Conservation (phyloP, 1,139 yeast genomes). For the Entelexis sorbosivorans region DNA sequence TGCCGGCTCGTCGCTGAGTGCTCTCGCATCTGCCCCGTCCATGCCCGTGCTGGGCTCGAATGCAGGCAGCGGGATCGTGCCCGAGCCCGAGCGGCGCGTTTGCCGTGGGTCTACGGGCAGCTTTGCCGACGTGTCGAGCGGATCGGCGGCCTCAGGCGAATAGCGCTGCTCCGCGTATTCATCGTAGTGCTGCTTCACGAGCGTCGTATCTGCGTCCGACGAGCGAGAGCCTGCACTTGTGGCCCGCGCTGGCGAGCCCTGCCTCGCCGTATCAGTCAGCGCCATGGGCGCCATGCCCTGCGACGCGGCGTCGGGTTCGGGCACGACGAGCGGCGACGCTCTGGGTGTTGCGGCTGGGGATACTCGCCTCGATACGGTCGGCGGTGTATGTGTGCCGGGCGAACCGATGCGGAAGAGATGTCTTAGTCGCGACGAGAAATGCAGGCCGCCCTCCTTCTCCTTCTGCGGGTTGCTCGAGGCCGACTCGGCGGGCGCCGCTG, state of each 20-base stretch:
- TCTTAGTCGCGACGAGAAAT: background rate
- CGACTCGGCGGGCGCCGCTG: background rate
- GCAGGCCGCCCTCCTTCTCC: conserved; percentile 1
- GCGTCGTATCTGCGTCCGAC: background rate
- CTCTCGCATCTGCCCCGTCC: background rate
- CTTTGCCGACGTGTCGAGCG: background rate
- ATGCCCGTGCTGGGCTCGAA: background rate
- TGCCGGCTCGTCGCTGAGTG: background rate
- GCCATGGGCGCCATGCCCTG: background rate
- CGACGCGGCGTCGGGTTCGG: background rate
- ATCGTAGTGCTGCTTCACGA: background rate
- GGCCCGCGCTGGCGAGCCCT: background rate
- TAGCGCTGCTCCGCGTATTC: background rate
- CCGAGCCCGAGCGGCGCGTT: background rate
- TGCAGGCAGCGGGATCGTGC: background rate
- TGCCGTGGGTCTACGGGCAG: background rate
- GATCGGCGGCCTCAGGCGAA: conserved; percentile 3
- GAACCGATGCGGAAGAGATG: conserved; percentile 3
- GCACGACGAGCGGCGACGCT: background rate
- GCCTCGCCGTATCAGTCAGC: background rate
- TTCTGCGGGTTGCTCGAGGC: background rate
- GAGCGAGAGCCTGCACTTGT: background rate
- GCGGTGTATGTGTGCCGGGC: background rate
- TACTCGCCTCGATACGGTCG: background rate
- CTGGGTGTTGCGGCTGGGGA: background rate